Base-by-base conservation (phyloP, 140 eudicot genomes). In the Erigeron philadelphicus region DNA sequence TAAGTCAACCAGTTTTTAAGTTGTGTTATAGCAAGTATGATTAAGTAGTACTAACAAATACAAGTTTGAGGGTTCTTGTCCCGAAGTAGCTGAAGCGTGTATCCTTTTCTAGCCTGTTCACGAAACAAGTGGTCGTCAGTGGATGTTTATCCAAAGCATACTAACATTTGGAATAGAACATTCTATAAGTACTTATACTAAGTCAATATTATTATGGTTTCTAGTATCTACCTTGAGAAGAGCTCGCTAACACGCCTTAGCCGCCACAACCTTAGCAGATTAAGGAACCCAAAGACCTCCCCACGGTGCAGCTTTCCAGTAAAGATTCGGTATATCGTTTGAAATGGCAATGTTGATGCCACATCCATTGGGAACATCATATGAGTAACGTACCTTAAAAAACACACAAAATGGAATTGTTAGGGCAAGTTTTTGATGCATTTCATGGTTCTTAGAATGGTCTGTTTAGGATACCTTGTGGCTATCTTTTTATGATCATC, bases 221-320 rank as follows among this genome's bases (percentile, higher is more conserved):
- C 50, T 75, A 90, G 50, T 40, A 1, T 41, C 50, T 75, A 90
- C 97, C 95, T 86, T 1, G 96, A 85, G 84, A 91, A 91, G 42
- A 88, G 81, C 71, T 84, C 87, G 21, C 97, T 88, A 66, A 91
- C 97, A 80, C 97, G 94, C 81, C 97, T 79, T 13, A 91, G 86
- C 74, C 97, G 87, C 96, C 97, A 88, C 1, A 91, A 81, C 71
- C 98, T 78, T 53, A 91, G 85, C 82, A 91, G 76, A 82, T 88
- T 91, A 78, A 91, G 95, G 69, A 91, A 81, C 66, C 97, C 91
- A 66, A 84, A 91, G 15, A 74, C 84, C 47, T 89, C 81, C 31
- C 95, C 85, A 1, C 17, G 74, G 38, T 77, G 78, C 70, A 41
- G 58, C 65, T 68, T 9, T 59, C 94, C 90, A 0, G 89, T 80